Evolutionary conservation across 108 stramenopile species (phyloP), one percentile per base, ranked within the genome.

Genomic region (Mayamaea pseudoterrestris): DNA sequence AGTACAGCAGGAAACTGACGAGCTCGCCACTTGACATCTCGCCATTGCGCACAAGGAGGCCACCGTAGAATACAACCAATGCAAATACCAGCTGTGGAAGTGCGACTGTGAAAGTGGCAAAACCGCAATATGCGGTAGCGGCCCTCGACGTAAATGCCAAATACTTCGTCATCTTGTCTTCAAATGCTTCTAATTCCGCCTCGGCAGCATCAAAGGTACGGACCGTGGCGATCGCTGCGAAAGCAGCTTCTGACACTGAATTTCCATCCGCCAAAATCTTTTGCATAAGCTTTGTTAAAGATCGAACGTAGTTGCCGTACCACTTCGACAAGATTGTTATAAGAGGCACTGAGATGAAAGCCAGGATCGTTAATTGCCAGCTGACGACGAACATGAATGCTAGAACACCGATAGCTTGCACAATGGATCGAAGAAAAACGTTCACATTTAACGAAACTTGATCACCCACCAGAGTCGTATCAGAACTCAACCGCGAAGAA

Each of bases 361-460:
- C 83, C 49, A 86, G 57, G 27, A 83, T 31, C 20, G 78, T 67
- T 1, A 92, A 68, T 29, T 76, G 71, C 86, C 83, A 85, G 11
- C 62, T 67, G 14, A 83, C 51, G 17, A 58, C 50, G 48, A 80
- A 76, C 90, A 92, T 92, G 61, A 85, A 88, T 6, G 74, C 57
- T 23, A 92, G 62, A 6, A 83, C 80, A 9, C 76, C 80, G 69
- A 87, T 58, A 5, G 73, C 82, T 60, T 79, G 80, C 7, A 87
- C 72, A 22, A 70, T 20, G 5, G 65, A 72, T 29, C 89, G 73
- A 28, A 86, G 53, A 60, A 73, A 74, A 52, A 81, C 73, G 53
- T 92, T 92, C 41, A 92, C 69, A 60, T 88, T 87, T 29, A 83
- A 55, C 5, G 80, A 75, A 14, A 92, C 80, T 66, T 87, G 85